Conservation (phyloP, 495 filamentous ascomycete species). For the Podospora bellae-mahoneyi region DNA sequence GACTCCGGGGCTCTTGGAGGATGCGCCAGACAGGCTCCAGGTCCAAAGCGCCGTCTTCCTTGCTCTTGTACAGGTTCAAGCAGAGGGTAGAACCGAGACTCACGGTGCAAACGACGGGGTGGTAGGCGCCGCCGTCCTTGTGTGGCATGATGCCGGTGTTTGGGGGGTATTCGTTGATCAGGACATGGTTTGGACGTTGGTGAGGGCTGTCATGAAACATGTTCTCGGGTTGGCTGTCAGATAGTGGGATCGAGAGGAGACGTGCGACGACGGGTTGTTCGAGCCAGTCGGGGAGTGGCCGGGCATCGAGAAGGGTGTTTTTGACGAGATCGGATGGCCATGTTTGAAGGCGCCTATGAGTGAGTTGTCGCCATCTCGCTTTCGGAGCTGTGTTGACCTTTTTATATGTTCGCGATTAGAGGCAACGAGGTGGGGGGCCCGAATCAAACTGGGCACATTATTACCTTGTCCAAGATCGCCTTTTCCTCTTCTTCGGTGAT, state of each 20-base stretch:
- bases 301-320: conserved; percentile 68
- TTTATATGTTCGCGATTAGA: conserved; percentile 18
- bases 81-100: conserved; percentile 75
- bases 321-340: conserved; percentile 75
- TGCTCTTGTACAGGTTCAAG: conserved; percentile 71
- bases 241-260: conserved; percentile 52
- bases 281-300: conserved; percentile 74
- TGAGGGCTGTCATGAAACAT: conserved; percentile 75
- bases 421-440: neutral
- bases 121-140: conserved; percentile 86
- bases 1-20: conserved; percentile 80
- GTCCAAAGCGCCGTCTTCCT: conserved; percentile 47
- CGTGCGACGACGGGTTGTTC: conserved; percentile 64
- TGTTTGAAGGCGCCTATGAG: conserved; percentile 83
- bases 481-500: conserved; percentile 73
- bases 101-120: conserved; percentile 84
- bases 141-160: conserved; percentile 96
- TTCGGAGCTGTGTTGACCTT: conserved; percentile 60
- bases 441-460: conserved; percentile 7
- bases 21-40: conserved; percentile 60
- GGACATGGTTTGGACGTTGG: conserved; percentile 76
- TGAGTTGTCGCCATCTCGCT: conserved; percentile 79
- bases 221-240: conserved; percentile 27
- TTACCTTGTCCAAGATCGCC: conserved; percentile 64
- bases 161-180: conserved; percentile 87